Evolutionary conservation across 192 early-diverging fungal species (phyloP), one percentile per base, ranked within the genome.

Genomic region (Obelidium mucronatum): DNA sequence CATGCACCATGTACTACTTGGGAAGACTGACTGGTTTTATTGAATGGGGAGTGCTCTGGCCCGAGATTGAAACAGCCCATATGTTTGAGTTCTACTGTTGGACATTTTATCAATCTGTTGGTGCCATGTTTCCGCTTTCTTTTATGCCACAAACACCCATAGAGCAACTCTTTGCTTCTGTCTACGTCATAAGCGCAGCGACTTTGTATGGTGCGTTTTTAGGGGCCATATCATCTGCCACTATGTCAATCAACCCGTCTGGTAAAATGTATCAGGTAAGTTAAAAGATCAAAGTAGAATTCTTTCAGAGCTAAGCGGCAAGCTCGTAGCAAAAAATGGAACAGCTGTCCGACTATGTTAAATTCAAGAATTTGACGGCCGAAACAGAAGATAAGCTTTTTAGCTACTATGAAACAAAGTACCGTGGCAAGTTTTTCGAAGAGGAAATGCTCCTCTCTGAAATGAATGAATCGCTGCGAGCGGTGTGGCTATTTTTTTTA

Each of bases 251-350:
- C 40, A 68, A 76, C 39, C 72, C 76, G 31, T 73, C 68, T 11
- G 76, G 64, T 1, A 58, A 68, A 11, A 22, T 78, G 8, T 78
- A 44, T 40, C n/a, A n/a, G n/a, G n/a, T n/a, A n/a, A n/a, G n/a
- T n/a, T n/a, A n/a, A n/a, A n/a, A n/a, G n/a, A n/a, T n/a, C n/a
- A n/a, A n/a, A n/a, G n/a, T n/a, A n/a, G n/a, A n/a, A n/a, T n/a
- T n/a, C n/a, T n/a, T n/a, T n/a, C n/a, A n/a, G n/a, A n/a, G n/a
- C n/a, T n/a, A n/a, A n/a, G n/a, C n/a, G n/a, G n/a, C n/a, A n/a
- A n/a, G n/a, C n/a, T n/a, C n/a, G n/a, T 11, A n/a, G 1, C 76
- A 78, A 52, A 80, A 80, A 68, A 53, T 80, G 53, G 79, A 78
- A 24, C 79, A 80, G 39, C 48, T 80, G 0, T 6, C 31, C 53